Evolutionary conservation across 495 filamentous ascomycete species (phyloP), one percentile per base, ranked within the genome.

Genomic region (Pyrenopolyporus hunteri): DNA sequence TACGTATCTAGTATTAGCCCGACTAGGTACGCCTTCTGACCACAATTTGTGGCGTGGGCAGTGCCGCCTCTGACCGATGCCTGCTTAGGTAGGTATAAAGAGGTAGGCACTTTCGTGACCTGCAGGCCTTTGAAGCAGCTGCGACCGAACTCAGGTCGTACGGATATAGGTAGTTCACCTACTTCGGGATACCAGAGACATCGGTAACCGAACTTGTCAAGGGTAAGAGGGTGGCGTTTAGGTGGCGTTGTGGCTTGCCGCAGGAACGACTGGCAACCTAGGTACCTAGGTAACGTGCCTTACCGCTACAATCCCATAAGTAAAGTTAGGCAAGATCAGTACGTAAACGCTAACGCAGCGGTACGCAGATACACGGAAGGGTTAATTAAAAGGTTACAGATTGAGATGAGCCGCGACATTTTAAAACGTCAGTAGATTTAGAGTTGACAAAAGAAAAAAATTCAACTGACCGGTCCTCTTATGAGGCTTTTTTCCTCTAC

Each of bases 401-500:
- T 35, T 26, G 25, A 48, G 44, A 57, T 14, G 42, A 39, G 53
- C 25, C 29, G 29, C 11, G 35, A 44, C n/a, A 26, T 17, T 40
- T 20, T 2, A 31, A n/a, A 39, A 14, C 49, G 29, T 37, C 35
- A 6, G 11, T 16, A 17, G 29, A 16, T 56, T n/a, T n/a, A n/a
- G n/a, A n/a, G n/a, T n/a, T n/a, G 17, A 37, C n/a, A 40, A 25
- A 44, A 14, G 49, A 54, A 35, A 40, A 9, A 46, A 26, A 23
- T 52, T 29, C 9, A 26, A 5, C 33, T 17, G 22, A 35, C 10
- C 7, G 17, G n/a, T 36, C 40, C 43, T 11, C 14, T 36, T 39
- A 29, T 64, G 61, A 64, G 61, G 61, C 54, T 63, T 57, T 43
- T 39, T 51, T 3, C 9, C 37, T 32, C 20, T n/a, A n/a, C n/a